Conservation (phyloP, 257 asterid species). For the Nicotiana noctiflora region DNA sequence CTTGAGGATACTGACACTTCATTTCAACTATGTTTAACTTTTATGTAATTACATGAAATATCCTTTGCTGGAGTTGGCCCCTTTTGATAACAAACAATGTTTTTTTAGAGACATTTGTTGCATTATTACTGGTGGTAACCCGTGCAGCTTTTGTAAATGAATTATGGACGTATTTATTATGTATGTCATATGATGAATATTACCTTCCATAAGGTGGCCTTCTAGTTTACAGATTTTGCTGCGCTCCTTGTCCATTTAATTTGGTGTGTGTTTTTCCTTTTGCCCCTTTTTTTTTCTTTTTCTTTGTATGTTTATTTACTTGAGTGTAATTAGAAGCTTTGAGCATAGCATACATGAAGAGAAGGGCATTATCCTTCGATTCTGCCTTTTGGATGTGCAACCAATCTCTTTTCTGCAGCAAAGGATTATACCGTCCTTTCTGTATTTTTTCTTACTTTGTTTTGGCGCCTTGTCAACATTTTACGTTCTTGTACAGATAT, state of each 20-base stretch:
- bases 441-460: background rate
- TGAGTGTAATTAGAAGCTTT: background rate
- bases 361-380: background rate
- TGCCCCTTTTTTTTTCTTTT: background rate
- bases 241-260: background rate
- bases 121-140: background rate
- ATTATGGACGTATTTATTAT: background rate
- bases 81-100: background rate
- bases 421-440: slow-evolving; percentile 14
- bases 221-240: background rate
- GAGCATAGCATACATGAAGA: background rate
- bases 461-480: slow-evolving; percentile 1
- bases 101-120: background rate
- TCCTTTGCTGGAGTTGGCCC: background rate
- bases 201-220: background rate
- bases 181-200: background rate
- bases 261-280: background rate
- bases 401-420: slow-evolving; percentile 4
- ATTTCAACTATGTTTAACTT: background rate
- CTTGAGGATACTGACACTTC: background rate
- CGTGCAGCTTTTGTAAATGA: background rate
- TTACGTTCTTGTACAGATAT: slow-evolving; percentile 48
- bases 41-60: background rate
- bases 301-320: background rate
- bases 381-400: background rate